phyloP scores from a whole-genome alignment of 1,284 basidiomycete genomes.

The Cryptococcus maquisensis region DNA sequence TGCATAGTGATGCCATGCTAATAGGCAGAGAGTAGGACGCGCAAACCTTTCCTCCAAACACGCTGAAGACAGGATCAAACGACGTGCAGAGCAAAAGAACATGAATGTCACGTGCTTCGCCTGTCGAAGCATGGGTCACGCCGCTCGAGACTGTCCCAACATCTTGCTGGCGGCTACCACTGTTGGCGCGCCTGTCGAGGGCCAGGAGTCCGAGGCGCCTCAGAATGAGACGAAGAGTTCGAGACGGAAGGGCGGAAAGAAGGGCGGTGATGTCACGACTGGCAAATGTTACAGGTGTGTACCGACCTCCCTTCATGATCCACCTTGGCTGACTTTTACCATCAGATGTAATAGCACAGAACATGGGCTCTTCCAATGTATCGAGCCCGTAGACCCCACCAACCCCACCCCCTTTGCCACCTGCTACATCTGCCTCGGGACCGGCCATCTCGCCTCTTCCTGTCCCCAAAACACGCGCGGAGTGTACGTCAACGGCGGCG shows the following conservation, averaged over 20 bases:
- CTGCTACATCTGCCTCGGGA: slow-evolving; percentile 80
- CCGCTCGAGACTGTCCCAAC: slow-evolving; percentile 77
- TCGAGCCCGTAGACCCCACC: slow-evolving; percentile 58
- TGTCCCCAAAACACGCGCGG: slow-evolving; percentile 81
- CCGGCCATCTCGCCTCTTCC: slow-evolving; percentile 73
- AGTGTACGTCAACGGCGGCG: slow-evolving; percentile 85
- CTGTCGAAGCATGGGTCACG: slow-evolving; percentile 78
- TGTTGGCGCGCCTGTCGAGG: slow-evolving; percentile 1
- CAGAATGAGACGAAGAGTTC: slow-evolving; percentile 29
- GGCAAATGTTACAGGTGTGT: slow-evolving; percentile 79
- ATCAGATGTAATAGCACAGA: slow-evolving; percentile 73
- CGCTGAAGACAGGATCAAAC: slow-evolving; percentile 62
- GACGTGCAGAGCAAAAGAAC: slow-evolving; percentile 62
- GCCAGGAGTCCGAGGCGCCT: slow-evolving; percentile 11
- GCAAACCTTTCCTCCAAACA: slow-evolving; percentile 23
- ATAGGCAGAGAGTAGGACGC: slow-evolving; percentile 17
- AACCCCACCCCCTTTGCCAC: slow-evolving; percentile 81
- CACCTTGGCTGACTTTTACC: not conserved
- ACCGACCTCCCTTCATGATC: not conserved
- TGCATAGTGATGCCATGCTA: not conserved
- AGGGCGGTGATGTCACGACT: slow-evolving; percentile 49
- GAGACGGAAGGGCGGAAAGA: slow-evolving; percentile 35
- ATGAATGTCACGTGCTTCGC: slow-evolving; percentile 74
- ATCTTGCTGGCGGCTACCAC: slow-evolving; percentile 38
- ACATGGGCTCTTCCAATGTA: slow-evolving; percentile 75